Percentiles rank a stretch among this genome's conserved stretches.
These are phyloP conservation scores for Hyaloperonospora brassicae DNA, from an alignment of 352 stramenopile species.

Conservation along the genomic window DNA sequence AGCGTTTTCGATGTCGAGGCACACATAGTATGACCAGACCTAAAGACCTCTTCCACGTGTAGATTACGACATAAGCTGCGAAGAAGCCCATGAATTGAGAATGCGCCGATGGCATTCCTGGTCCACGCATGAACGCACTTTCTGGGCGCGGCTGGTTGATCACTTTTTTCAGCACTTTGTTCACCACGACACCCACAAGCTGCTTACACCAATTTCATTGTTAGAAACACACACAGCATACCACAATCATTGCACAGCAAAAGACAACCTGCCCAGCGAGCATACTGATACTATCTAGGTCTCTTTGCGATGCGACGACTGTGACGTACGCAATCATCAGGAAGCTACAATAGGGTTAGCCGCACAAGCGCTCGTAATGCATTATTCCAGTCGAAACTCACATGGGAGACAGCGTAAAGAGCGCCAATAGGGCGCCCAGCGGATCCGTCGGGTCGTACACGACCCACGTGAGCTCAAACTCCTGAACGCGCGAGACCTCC, in stretches of 20 bases:
- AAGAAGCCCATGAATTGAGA: constrained; percentile 85
- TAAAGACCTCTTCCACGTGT: too few relatives aligned
- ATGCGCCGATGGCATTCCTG: constrained; percentile 77
- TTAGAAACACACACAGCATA: neutral
- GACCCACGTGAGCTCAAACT: constrained; percentile 81
- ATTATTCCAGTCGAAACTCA: constrained; percentile 20
- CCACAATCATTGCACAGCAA: constrained; percentile 2
- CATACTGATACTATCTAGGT: constrained; percentile 66
- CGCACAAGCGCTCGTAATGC: constrained; percentile 2
- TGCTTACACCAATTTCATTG: neutral
- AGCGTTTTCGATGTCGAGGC: constrained; percentile 1
- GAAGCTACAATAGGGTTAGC: constrained; percentile 36
- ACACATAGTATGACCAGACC: neutral
- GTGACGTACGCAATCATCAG: constrained; percentile 81
- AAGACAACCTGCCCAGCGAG: constrained; percentile 53
- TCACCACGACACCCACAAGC: neutral
- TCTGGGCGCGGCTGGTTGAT: constrained; percentile 66
- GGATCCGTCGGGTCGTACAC: constrained; percentile 71
- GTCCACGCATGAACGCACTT: constrained; percentile 53
- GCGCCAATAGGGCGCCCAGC: constrained; percentile 52
- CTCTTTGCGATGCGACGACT: constrained; percentile 66
- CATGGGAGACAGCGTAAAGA: constrained; percentile 73
- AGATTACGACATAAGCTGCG: constrained; percentile 41
- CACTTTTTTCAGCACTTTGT: constrained; percentile 40
- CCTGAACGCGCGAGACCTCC: constrained; percentile 31